Base-by-base conservation (phyloP, 192 early-diverging fungal genomes). In the Gonapodya prolifera region DNA sequence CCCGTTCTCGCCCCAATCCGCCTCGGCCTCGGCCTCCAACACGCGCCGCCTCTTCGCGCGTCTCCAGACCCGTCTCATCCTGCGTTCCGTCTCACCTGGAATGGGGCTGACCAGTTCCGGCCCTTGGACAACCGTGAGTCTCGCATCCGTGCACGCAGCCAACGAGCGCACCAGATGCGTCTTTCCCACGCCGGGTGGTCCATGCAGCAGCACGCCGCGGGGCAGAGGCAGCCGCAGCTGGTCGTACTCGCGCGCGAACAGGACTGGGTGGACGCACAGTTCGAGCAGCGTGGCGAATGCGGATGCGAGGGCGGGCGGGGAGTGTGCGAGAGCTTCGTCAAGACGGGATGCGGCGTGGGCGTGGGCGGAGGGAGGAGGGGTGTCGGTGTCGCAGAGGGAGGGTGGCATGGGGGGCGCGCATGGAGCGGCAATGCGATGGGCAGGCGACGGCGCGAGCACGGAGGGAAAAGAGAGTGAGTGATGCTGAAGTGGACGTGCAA, bases 161-260 rank as follows among this genome's bases (percentile, higher is more conserved):
- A 96, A 83, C 0, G 84, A 84, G 0, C 86, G 83, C 0, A 98
- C 96, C 1, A 98, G 81, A 30, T 88, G 87, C 1, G 97, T 99
- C 77, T 99, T 99, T 29, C 97, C 97, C 0, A 96, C 94, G 31
- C 97, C 97, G 0, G 97, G 95, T 2, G 95, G 94, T 0, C 97
- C 97, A 80, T 96, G 92, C 0, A 99, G 80, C 2, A 99, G 84
- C 2, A 97, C 90, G 30, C 94, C 96, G 23, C 45, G 45, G 23
- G 45, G 45, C 23, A 61, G 45, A 8, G 45, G 23, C 8, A 61
- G 45, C 8, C 45, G 45, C 8, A 61, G 45, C 45, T 61, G 45
- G 23, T 8, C 45, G 45, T 61, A 61, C 45, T 61, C 45, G 45
- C 8, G 8, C 45, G 45, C 8, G 23, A 61, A 61, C 8, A 61